Conservation (phyloP, 2,329 filamentous ascomycete species). For the Colletotrichum tofieldiae region DNA sequence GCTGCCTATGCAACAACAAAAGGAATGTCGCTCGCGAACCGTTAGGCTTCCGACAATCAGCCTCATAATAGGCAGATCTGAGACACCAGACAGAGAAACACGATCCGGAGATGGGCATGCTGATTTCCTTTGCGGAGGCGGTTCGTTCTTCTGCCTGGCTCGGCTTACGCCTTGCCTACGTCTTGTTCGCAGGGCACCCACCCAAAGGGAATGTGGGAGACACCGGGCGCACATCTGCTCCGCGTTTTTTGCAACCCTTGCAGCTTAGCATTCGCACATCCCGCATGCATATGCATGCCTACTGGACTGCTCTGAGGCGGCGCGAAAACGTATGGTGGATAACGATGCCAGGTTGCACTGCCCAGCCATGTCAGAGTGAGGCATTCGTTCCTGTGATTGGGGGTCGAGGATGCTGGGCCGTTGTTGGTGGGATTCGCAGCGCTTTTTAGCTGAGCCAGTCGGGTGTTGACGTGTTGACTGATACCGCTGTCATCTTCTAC, state of each 20-base stretch:
- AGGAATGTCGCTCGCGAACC: background rate
- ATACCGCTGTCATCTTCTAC: no score
- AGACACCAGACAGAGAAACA: background rate
- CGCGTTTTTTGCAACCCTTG: background rate
- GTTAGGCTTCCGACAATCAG: background rate
- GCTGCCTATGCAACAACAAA: no score
- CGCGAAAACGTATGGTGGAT: constrained; percentile 5
- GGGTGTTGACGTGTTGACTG: background rate
- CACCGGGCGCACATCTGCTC: background rate
- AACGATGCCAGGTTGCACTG: constrained; percentile 7
- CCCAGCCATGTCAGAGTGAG: background rate
- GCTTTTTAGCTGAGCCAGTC: background rate
- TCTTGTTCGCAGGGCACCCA: background rate
- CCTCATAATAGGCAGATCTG: background rate
- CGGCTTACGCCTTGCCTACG: background rate
- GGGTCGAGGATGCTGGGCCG: no score
- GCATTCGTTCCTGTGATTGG: background rate
- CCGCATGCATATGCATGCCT: background rate
- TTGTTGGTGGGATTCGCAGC: background rate
- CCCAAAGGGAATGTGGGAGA: background rate
- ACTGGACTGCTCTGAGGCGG: background rate
- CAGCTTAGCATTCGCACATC: no score
- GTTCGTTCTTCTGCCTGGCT: background rate
- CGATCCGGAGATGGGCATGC: background rate
- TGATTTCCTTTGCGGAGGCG: background rate